Conservation (phyloP, 164 flowering plant genomes). For the Taxillus chinensis region DNA sequence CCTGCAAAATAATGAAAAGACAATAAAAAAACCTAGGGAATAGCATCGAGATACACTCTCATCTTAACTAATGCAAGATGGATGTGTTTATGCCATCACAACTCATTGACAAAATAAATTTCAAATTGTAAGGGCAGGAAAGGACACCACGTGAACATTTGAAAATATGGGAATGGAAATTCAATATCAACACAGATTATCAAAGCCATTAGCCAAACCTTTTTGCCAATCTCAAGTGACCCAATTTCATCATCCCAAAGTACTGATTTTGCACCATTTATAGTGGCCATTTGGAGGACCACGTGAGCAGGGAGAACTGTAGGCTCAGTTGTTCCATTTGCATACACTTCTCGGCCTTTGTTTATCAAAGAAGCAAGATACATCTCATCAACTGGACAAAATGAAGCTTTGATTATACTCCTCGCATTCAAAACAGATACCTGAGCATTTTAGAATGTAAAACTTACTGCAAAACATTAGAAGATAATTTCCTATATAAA, state of each 20-base stretch:
- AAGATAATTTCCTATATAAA: not conserved
- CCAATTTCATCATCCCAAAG: constrained; percentile 90
- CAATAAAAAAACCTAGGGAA: constrained; percentile 7
- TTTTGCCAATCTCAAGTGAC: constrained; percentile 77
- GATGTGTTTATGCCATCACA: not conserved
- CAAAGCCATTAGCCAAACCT: constrained; percentile 30
- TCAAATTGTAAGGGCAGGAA: not conserved
- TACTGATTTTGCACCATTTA: constrained; percentile 77
- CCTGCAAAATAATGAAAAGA: constrained; percentile 29
- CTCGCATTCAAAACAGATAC: too few species aligned
- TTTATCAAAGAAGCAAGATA: constrained; percentile 83
- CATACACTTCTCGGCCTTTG: constrained; percentile 74
- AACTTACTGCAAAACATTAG: not conserved
- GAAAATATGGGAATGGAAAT: not conserved
- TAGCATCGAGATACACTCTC: not conserved
- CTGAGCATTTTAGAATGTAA: too few species aligned
- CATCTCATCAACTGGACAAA: constrained; percentile 82
- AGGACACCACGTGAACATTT: not conserved
- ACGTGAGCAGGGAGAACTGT: constrained; percentile 74
- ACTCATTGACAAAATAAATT: not conserved
- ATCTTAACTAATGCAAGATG: too few species aligned
- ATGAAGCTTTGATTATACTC: not conserved
- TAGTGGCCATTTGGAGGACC: constrained; percentile 67
- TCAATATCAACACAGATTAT: not conserved
- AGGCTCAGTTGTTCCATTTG: constrained; percentile 70